phyloP scores from a whole-genome alignment of 116 monocot genomes.

The Posidonia oceanica region DNA sequence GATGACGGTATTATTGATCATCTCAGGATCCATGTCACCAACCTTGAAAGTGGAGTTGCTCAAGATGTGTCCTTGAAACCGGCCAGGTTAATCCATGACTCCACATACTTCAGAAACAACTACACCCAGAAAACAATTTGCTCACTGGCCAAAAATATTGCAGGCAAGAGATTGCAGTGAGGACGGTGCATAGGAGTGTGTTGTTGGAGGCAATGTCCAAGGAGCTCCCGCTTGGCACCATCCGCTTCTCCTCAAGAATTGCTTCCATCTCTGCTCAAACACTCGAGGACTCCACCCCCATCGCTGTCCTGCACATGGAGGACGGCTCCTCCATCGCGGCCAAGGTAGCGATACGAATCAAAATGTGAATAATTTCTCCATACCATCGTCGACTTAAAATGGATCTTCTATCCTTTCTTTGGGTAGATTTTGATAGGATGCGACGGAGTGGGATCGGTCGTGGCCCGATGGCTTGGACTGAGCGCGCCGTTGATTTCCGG shows the following conservation, averaged over 20 bases:
- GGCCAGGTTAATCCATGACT: neutral
- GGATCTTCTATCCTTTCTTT: neutral
- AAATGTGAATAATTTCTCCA: too few relatives aligned
- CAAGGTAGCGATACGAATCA: slow-evolving; percentile 16
- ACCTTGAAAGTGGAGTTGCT: slow-evolving; percentile 19
- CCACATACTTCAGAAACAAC: neutral
- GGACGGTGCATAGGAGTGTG: slow-evolving; percentile 21
- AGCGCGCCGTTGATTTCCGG: slow-evolving; percentile 32
- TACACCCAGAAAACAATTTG: neutral
- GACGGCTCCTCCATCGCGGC: slow-evolving; percentile 32
- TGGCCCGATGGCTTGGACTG: slow-evolving; percentile 60
- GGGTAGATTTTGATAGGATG: slow-evolving; percentile 66
- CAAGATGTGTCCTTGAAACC: slow-evolving; percentile 7
- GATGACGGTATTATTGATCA: neutral
- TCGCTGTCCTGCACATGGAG: slow-evolving; percentile 15
- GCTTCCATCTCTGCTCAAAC: slow-evolving; percentile 11
- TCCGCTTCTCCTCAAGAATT: slow-evolving; percentile 33
- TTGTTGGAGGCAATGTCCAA: slow-evolving; percentile 25
- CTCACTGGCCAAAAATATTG: neutral
- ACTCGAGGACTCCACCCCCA: slow-evolving; percentile 2
- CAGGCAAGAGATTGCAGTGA: slow-evolving; percentile 2
- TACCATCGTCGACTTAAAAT: too few relatives aligned
- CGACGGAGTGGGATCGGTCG: slow-evolving; percentile 64
- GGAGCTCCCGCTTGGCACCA: slow-evolving; percentile 24
- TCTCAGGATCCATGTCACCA: slow-evolving; percentile 11